Evolutionary conservation across 2,329 filamentous ascomycete genomes (phyloP), one percentile per base, ranked within the genome.

Genomic region (Trematosphaeria pertusa): DNA sequence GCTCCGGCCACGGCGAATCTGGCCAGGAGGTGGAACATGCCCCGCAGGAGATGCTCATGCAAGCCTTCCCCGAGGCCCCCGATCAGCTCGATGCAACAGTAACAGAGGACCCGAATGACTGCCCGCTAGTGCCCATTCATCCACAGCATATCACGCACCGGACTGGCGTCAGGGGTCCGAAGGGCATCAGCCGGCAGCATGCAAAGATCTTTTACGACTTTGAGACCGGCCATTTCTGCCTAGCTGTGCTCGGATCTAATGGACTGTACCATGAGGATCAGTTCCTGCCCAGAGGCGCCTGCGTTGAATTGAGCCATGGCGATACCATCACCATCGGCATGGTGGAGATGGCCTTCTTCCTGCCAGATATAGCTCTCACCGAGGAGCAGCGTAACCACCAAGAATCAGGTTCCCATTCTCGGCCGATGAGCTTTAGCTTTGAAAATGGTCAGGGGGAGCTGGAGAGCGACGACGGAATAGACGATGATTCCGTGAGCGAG

Each of bases 131-230:
- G 37, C 83, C 84, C 24, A 89, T 92, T 34, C 88, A 91, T 67
- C 88, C 88, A 3, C 84, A 69, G 43, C 57, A 67, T 39, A 59
- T 71, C 35, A 63, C 56, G 30, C 59, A 59, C 18, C 54, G 55
- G 34, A 59, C 58, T 2, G 81, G 81, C 4, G 77, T 82, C 37
- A 83, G 84, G 50, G 81, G 83, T 2, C 89, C 88, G 39, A 88
- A 87, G 63, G 82, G 81, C 39, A 91, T 92, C 43, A 92, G 88
- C 3, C 79, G 88, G 50, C 77, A 87, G 58, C 89, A 93, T 67
- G 76, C 89, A 37, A 86, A 85, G 60, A 89, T 93, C 57, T 76
- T 81, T 36, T 92, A 86, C 72, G 87, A 88, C 60, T 77, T 81
- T 51, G 75, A 83, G 10, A 78, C 78, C 31, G 78, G 82, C 15